Conservation (phyloP, 1,284 basidiomycete genomes). For the Sporisorium reilianum region DNA sequence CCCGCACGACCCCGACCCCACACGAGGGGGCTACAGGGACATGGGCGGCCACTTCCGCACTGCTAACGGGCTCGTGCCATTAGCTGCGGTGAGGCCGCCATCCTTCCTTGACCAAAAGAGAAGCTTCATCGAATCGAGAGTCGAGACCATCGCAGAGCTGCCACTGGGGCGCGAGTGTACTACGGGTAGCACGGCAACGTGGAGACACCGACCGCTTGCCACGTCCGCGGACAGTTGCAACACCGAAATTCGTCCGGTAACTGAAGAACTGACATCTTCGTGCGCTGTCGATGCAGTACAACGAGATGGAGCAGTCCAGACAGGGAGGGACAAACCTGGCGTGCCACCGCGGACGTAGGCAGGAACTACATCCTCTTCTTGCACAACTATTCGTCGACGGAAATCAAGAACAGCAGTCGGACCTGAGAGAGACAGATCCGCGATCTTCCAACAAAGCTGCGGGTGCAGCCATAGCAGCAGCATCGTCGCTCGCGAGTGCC, state of each 20-base stretch:
- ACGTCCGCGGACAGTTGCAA: not conserved
- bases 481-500: not conserved
- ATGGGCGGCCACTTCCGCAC: not conserved
- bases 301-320: constrained; percentile 42
- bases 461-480: not conserved
- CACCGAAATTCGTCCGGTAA: constrained; percentile 18
- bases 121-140: constrained; percentile 22
- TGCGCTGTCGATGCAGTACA: not conserved
- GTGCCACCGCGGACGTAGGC: constrained; percentile 3
- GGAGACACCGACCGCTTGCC: constrained; percentile 1
- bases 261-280: constrained; percentile 32
- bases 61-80: not conserved
- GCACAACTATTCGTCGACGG: constrained; percentile 4
- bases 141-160: not conserved
- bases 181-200: not conserved
- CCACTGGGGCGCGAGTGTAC: not conserved
- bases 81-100: not conserved
- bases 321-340: constrained; percentile 21
- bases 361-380: constrained; percentile 2
- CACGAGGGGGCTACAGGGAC: not conserved
- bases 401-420: not conserved
- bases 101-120: constrained; percentile 33
- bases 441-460: constrained; percentile 2
- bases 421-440: not conserved
- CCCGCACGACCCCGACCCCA: not conserved